Evolutionary conservation across 2,329 filamentous ascomycete genomes (phyloP).

Genomic region (Aspergillus melleus): DNA sequence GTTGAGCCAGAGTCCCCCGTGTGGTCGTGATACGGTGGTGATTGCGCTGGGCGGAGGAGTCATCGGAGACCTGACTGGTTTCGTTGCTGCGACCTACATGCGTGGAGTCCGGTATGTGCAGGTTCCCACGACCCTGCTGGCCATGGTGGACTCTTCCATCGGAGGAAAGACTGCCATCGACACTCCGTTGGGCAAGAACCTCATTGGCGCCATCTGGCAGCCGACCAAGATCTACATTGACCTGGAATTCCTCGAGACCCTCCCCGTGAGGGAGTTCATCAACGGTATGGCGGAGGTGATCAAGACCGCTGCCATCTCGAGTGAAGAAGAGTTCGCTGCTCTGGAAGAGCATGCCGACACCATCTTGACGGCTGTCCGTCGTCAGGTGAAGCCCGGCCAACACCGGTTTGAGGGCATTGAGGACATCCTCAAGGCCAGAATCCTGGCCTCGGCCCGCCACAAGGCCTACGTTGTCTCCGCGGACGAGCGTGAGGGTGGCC

Average conservation of each 20-base stretch:
- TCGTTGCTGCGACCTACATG: conserved; percentile 98
- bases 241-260: conserved; percentile 82
- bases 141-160: conserved; percentile 98
- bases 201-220: conserved; percentile 96
- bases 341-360: conserved; percentile 78
- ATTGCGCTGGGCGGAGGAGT: conserved; percentile 94
- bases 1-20: conserved; percentile 75
- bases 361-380: conserved; percentile 72
- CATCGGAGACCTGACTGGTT: conserved; percentile 97
- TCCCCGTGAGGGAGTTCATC: conserved; percentile 89
- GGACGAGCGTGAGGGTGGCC: conserved; percentile 89
- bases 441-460: conserved; percentile 85
- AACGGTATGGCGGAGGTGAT: conserved; percentile 99
- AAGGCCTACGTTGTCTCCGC: conserved; percentile 93
- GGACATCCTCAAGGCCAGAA: conserved; percentile 71
- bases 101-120: conserved; percentile 94
- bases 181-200: conserved; percentile 91
- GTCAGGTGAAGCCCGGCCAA: conserved; percentile 56
- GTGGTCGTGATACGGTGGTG: conserved; percentile 90
- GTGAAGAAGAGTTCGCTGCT: conserved; percentile 79
- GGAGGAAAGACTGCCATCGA: conserved; percentile 98
- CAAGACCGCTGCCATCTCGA: conserved; percentile 96
- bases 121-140: conserved; percentile 88
- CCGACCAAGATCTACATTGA: conserved; percentile 93
- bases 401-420: conserved; percentile 69